phyloP scores from a whole-genome alignment of 164 flowering plant species.

The Piper betle region DNA sequence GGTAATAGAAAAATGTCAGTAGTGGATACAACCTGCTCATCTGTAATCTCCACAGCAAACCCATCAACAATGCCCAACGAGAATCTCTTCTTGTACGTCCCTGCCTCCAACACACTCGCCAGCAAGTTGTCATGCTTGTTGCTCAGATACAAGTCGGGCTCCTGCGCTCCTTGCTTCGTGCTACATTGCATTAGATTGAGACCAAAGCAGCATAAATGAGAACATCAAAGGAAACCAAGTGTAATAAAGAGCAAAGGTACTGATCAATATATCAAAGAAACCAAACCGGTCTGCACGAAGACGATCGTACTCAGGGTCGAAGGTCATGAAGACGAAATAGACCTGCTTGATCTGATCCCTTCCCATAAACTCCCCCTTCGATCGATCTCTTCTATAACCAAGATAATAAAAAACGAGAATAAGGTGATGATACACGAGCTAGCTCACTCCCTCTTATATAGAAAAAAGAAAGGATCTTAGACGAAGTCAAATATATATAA shows the following conservation, averaged over 20 bases:
- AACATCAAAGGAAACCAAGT: too few relatives aligned
- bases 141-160: conserved; percentile 60
- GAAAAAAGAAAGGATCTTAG: too few relatives aligned
- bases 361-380: conserved; percentile 1
- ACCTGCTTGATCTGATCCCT: conserved; percentile 14
- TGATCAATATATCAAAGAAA: neutral
- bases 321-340: conserved; percentile 87
- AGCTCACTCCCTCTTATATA: too few relatives aligned
- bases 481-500: too few relatives aligned
- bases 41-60: conserved; percentile 65
- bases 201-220: too few relatives aligned
- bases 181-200: too few relatives aligned
- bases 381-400: too few relatives aligned
- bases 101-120: conserved; percentile 38
- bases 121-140: conserved; percentile 66
- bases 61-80: conserved; percentile 78
- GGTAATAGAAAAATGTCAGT: too few relatives aligned
- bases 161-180: conserved; percentile 40
- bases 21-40: conserved; percentile 70
- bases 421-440: too few relatives aligned
- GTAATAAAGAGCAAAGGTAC: neutral
- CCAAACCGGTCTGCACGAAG: conserved; percentile 44
- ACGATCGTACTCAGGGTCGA: conserved; percentile 74
- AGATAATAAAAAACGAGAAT: too few relatives aligned
- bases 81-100: conserved; percentile 52